phyloP scores from a whole-genome alignment of 306 rosid species.

The Vigna hirtella region DNA sequence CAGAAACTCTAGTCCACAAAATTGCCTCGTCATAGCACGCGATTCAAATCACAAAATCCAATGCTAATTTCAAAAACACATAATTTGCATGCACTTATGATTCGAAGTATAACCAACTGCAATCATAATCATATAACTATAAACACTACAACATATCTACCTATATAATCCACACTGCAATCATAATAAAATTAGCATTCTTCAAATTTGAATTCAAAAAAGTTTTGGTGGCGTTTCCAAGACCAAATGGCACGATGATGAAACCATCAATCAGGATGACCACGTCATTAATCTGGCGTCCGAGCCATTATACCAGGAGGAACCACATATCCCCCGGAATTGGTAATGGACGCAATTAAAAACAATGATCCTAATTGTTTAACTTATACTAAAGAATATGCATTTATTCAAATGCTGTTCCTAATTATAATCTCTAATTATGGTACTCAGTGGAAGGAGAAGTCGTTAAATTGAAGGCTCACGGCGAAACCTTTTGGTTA shows the following conservation, averaged over 20 bases:
- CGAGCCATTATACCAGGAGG: slow-evolving; percentile 83
- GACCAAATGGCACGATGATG: slow-evolving; percentile 63
- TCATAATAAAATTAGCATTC: too few species aligned
- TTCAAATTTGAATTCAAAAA: too few species aligned
- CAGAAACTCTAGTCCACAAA: slow-evolving; percentile 95
- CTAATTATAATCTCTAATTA: accelerated
- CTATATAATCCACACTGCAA: too few species aligned
- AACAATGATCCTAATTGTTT: too few species aligned
- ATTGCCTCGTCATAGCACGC: slow-evolving; percentile 68
- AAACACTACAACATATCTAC: too few species aligned
- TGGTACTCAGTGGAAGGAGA: slow-evolving; percentile 99
- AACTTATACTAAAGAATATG: too few species aligned
- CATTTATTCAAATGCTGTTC: neutral
- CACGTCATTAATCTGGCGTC: slow-evolving; percentile 71
- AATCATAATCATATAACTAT: too few species aligned
- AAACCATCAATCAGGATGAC: slow-evolving; percentile 88
- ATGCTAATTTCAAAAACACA: neutral
- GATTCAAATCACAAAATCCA: neutral
- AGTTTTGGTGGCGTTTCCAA: slow-evolving; percentile 88
- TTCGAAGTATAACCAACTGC: too few species aligned
- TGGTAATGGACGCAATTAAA: slow-evolving; percentile 74
- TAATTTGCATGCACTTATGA: too few species aligned
- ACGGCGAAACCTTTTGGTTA: slow-evolving; percentile 64
- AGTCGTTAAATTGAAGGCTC: slow-evolving; percentile 80
- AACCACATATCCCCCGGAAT: slow-evolving; percentile 70